Evolutionary conservation across 2,329 filamentous ascomycete genomes (phyloP), one percentile per base, ranked within the genome.

Genomic region (Tolypocladium pustulatum): DNA sequence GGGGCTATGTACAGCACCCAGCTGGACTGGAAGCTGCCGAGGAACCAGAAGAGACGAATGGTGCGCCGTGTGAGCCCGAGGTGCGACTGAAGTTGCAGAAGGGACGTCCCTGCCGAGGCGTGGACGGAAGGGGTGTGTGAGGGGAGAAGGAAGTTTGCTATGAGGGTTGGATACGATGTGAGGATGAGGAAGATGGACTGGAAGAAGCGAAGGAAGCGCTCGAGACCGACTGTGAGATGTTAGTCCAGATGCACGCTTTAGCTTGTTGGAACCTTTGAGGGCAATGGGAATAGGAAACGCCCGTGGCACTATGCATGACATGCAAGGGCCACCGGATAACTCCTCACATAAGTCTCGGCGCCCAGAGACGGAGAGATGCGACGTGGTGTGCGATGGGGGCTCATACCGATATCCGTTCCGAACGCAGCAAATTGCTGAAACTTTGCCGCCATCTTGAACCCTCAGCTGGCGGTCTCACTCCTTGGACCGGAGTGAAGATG

Each of bases 21-120:
- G 1, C 84, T 81, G 2, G 73, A 68, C 30, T 75, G 68, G 64
- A 89, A 86, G 55, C 77, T 78, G 53, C 84, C 82, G 57, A 88
- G 71, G 68, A 87, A 90, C 65, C 85, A 84, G 68, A 89, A 87
- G 59, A 88, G 74, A 15, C 88, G 83, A 67, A 90, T 79, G 71
- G 82, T 85, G 27, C 87, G 81, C 41, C 88, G 78, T 22, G 73
- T 72, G 51, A 82, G 66, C 61, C 76, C 78, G 57, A 84, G 66
- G 43, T 74, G 75, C 52, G 66, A 61, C 60, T 74, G 73, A 22
- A 83, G 65, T 5, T 63, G 56, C 40, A 64, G 58, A 36, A 77
- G 70, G 37, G 72, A 68, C 10, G 68, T 60, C n/a, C 66, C 66
- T 20, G 72, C 68, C 10, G 69, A 61, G 8, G 69, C 46, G 62